A percentile compares a stretch with the other conserved stretches of the same genome.
These are phyloP conservation scores for Aphanocladium album DNA, from an alignment of 2,329 filamentous ascomycete genomes.

Conservation along the genomic window DNA sequence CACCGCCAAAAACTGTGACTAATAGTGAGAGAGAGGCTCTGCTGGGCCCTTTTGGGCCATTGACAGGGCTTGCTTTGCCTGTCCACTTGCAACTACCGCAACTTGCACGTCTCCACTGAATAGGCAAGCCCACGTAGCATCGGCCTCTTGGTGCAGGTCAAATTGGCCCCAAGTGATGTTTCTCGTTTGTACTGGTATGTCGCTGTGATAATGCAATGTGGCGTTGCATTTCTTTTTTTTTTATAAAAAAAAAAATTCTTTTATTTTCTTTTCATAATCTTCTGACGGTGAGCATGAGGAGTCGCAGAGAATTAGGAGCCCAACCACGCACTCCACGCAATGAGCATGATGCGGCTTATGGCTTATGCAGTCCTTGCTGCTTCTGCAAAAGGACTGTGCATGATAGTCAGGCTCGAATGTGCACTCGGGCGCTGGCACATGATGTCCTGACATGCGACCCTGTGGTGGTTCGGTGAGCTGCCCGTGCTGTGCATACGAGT, in stretches of 20 bases:
- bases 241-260: not conserved
- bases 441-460: not conserved
- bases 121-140: slow-evolving; percentile 12
- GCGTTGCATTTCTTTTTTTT: not conserved
- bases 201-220: not conserved
- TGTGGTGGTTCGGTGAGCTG: not conserved
- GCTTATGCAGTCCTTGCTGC: not conserved
- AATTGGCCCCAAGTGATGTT: not conserved
- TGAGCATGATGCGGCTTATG: not conserved
- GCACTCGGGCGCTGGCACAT: not conserved
- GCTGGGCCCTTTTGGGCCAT: not conserved
- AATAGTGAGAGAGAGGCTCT: not conserved
- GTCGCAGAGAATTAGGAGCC: not conserved
- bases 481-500: not conserved
- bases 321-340: not conserved
- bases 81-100: not conserved
- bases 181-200: not conserved
- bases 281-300: too few relatives aligned
- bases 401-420: not conserved
- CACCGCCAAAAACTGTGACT: not conserved
- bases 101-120: not conserved
- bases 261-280: not conserved
- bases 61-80: not conserved
- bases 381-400: not conserved
- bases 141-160: not conserved